These are phyloP conservation scores for Aspergillus pseudoglaucus DNA, from an alignment of 2,329 filamentous ascomycete species.

Conservation along the genomic window DNA sequence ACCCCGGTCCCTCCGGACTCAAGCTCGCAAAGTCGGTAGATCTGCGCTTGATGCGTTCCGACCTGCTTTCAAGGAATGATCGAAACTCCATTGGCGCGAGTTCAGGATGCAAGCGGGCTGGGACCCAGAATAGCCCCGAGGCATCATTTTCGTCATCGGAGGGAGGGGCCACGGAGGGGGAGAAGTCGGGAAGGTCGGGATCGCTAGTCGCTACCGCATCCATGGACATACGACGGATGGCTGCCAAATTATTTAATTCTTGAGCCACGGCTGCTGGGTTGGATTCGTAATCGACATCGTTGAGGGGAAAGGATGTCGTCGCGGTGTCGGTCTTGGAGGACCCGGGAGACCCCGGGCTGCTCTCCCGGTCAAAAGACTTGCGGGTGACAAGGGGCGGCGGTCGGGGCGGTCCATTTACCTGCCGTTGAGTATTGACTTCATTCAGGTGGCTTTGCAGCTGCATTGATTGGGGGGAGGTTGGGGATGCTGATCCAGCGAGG, in stretches of 20 bases:
- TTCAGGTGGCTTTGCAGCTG: constrained; percentile 28
- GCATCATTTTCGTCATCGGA: constrained; percentile 72
- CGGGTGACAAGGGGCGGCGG: constrained; percentile 16
- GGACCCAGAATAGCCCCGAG: constrained; percentile 89
- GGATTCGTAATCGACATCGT: constrained; percentile 82
- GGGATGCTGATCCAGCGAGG: constrained; percentile 20
- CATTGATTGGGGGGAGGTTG: constrained; percentile 22
- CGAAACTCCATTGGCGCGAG: constrained; percentile 95
- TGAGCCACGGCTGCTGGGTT: constrained; percentile 84
- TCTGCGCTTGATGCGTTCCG: constrained; percentile 79
- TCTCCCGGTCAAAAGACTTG: constrained; percentile 36
- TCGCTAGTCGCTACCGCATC: constrained; percentile 65
- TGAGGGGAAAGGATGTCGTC: constrained; percentile 63
- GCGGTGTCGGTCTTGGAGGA: constrained; percentile 47
- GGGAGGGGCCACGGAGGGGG: constrained; percentile 35
- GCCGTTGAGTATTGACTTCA: constrained; percentile 18
- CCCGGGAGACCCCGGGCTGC: constrained; percentile 48
- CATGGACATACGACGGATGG: constrained; percentile 89
- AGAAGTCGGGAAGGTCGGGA: constrained; percentile 44
- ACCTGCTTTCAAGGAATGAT: constrained; percentile 87
- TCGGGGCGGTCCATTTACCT: constrained; percentile 28
- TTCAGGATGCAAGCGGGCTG: constrained; percentile 87
- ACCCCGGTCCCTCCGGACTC: constrained; percentile 49
- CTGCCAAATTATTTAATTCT: constrained; percentile 86
- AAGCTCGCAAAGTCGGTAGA: constrained; percentile 63